Base-by-base conservation (phyloP, 345 rosid genomes). In the Heritiera littoralis region DNA sequence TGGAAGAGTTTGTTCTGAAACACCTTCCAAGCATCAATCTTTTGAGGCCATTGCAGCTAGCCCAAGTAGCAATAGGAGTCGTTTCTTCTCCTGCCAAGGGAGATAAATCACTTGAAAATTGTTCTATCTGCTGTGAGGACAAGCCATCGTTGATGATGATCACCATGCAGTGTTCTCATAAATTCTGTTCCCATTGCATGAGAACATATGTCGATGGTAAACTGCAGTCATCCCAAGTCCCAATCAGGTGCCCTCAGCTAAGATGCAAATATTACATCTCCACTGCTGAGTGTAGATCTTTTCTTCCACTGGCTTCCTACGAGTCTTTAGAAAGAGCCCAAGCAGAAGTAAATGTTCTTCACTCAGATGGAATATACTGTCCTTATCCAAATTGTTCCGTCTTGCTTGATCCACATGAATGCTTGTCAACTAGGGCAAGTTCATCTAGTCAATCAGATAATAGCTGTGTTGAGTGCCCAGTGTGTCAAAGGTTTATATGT, bases 101-200 rank as follows among this genome's bases (percentile, higher is more conserved):
- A 71, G 86, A 82, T 77, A 79, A 81, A 48, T 73, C 85, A 74
- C 78, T 58, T 10, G 94, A 91, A 81, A 89, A 82, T 82, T 96
- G 97, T 80, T 86, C 94, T 38, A 90, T 96, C 76, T 96, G 99
- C 86, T 90, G 97, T 23, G 97, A 94, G 88, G 97, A 91, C 81
- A 95, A 86, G 82, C 88, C 86, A n/a, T 75, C 85, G 5, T 79
- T 88, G 28, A 96, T 96, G 99, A 94, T 90, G 93, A 78, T 92
- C 17, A 82, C 85, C 23, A 63, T 96, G 91, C 90, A 92, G 81
- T 96, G 99, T 81, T 89, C 89, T 65, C 97, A 96, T 89, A 91
- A 87, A 76, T 96, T 94, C 88, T 96, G 99, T 79, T 94, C 99
- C 20, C 97, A 89, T 74, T 96, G 99, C 81, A 89, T 96, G 99